A percentile compares a stretch with the other conserved stretches of the same genome.
Evolutionary conservation across 345 rosid genomes (phyloP).

Genomic region (Citrus maxima): DNA sequence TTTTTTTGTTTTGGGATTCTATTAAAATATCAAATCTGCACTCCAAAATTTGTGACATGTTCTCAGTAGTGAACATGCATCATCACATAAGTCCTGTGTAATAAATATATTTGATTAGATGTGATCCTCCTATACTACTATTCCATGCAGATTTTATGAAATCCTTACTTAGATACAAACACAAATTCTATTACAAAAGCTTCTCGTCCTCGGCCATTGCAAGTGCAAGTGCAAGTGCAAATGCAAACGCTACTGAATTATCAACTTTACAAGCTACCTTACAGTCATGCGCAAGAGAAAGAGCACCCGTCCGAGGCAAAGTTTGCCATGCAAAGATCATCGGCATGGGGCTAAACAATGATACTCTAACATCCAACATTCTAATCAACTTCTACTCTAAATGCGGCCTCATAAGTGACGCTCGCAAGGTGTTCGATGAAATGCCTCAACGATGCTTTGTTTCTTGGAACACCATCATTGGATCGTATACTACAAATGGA

Average conservation of each 20-base stretch:
- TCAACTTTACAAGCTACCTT: slow-evolving; percentile 34
- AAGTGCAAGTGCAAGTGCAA: background rate
- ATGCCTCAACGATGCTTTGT: slow-evolving; percentile 62
- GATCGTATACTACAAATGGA: slow-evolving; percentile 37
- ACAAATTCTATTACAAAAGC: background rate
- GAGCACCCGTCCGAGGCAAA: slow-evolving; percentile 32
- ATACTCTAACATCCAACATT: slow-evolving; percentile 51
- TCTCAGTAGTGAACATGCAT: no score
- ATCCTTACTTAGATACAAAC: slow-evolving; percentile 6
- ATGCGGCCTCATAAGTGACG: slow-evolving; percentile 37
- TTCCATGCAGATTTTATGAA: background rate
- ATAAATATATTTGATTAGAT: no score
- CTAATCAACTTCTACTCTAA: slow-evolving; percentile 49
- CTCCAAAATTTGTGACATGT: no score
- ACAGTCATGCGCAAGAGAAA: slow-evolving; percentile 42
- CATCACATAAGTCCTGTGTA: no score
- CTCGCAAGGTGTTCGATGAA: slow-evolving; percentile 68
- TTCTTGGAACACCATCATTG: slow-evolving; percentile 78
- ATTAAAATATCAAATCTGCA: no score
- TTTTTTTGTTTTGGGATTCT: no score
- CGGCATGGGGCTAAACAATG: slow-evolving; percentile 28
- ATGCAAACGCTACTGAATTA: slow-evolving; percentile 9
- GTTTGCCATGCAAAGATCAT: slow-evolving; percentile 54
- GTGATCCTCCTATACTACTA: no score
- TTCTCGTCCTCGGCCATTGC: background rate